Evolutionary conservation across 345 rosid species (phyloP).

Genomic region (Hypericum androsaemum): DNA sequence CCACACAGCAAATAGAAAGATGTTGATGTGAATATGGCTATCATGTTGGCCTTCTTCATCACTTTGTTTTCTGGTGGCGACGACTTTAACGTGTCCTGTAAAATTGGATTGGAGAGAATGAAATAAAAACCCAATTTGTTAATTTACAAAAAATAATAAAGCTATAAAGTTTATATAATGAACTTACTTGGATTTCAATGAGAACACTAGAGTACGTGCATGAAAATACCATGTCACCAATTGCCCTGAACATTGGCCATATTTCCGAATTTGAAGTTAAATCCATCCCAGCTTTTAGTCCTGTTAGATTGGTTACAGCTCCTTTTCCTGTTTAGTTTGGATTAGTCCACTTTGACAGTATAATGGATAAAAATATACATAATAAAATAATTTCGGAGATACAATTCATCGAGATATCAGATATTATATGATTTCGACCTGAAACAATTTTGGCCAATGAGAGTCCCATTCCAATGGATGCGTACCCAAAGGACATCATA

Average conservation of each 20-base stretch:
- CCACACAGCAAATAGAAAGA: conserved; percentile 11
- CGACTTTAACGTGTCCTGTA: background rate
- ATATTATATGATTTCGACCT: conserved; percentile 1
- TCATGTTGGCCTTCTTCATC: background rate
- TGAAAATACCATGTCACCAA: conserved; percentile 21
- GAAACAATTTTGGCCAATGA: conserved; percentile 8
- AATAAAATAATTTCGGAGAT: too few species aligned
- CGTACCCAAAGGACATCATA: conserved; percentile 8
- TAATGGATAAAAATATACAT: too few species aligned
- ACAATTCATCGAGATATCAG: too few species aligned
- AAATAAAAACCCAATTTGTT: too few species aligned
- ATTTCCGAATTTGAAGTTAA: conserved; percentile 9
- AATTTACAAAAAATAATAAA: too few species aligned
- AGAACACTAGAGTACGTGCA: conserved; percentile 14
- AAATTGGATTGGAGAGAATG: background rate
- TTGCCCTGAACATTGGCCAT: conserved; percentile 18
- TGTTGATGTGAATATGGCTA: conserved; percentile 1
- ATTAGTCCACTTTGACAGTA: too few species aligned
- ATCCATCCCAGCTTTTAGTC: conserved; percentile 18
- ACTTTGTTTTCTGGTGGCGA: background rate
- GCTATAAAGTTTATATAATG: background rate
- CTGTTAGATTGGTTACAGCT: conserved; percentile 9
- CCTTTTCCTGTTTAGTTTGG: conserved; percentile 9
- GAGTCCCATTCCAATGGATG: conserved; percentile 8
- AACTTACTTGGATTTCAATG: conserved; percentile 17